Evolutionary conservation across 306 rosid genomes (phyloP).

Genomic region (Coriaria nepalensis): DNA sequence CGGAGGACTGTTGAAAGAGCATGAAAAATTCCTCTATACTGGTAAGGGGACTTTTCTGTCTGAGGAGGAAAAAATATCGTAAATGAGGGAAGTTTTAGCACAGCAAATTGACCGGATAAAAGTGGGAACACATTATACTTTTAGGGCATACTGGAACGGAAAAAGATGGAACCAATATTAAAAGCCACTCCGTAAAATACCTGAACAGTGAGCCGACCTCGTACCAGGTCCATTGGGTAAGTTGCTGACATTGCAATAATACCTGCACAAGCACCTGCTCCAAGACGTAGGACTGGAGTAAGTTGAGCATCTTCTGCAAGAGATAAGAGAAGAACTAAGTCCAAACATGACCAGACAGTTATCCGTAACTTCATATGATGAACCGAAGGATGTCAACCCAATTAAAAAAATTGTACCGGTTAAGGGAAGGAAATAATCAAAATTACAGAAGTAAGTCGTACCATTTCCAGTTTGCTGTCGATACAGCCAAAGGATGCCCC

Average conservation of each 20-base stretch:
- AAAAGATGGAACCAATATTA: too few relatives aligned
- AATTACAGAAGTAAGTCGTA: conserved; percentile 19
- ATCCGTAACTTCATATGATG: too few relatives aligned
- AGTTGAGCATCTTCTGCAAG: conserved; percentile 88
- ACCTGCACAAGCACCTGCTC: conserved; percentile 99
- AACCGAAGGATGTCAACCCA: too few relatives aligned
- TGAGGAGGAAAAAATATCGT: conserved; percentile 17
- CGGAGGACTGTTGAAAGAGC: conserved; percentile 87
- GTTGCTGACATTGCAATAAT: conserved; percentile 99
- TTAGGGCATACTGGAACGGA: too few relatives aligned
- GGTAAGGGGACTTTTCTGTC: conserved; percentile 91
- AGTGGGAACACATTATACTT: too few relatives aligned
- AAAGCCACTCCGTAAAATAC: conserved; percentile 16
- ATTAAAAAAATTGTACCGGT: too few relatives aligned
- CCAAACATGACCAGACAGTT: not conserved
- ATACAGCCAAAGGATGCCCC: conserved; percentile 66
- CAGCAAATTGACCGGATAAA: not conserved
- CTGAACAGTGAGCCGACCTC: conserved; percentile 98
- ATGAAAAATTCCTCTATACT: conserved; percentile 95
- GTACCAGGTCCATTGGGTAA: conserved; percentile 99
- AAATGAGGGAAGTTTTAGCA: conserved; percentile 8
- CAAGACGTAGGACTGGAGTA: conserved; percentile 85
- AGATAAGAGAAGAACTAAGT: conserved; percentile 9
- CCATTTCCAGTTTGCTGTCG: conserved; percentile 76
- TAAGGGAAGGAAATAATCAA: not conserved